Base-by-base conservation (phyloP, 495 filamentous ascomycete species). In the Podospora anserina region DNA sequence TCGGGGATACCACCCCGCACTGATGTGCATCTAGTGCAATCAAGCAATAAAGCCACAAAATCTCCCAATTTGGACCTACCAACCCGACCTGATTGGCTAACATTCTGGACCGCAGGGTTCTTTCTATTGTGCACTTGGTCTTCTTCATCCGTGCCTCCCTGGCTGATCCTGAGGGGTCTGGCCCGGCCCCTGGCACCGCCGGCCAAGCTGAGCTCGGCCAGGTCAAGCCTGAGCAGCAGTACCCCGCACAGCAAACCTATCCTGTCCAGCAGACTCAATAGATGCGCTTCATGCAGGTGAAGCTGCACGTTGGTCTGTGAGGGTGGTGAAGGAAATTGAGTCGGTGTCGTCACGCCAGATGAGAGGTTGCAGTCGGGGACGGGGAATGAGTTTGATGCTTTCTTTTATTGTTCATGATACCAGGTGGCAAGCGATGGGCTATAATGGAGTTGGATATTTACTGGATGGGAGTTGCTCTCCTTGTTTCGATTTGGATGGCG, bases 121-220 rank as follows among this genome's bases (percentile, higher is more conserved):
- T 82, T 2, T 59, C 72, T 39, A 77, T 81, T 30, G 64, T 79
- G 34, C 74, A 77, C 70, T 39, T 82, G 27, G 69, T 74, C 58
- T 76, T 79, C 69, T 82, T 79, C 70, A 74, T 78, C 68, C 72
- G 65, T 61, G 71, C 74, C 57, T 75, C 72, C 64, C 16, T 80
- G 18, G 39, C 55, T 27, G 73, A 77, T 59, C 32, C 23, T 19
- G 32, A 67, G 18, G 66, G 64, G 27, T 49, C 39, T 49, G 39
- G 39, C 39, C 39, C 39, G 9, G 28, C 54, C 30, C 32, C 18
- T 61, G 39, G 39, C 39, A 49, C 39, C 2, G 39, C 27, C 59
- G 32, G 65, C 65, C 71, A 78, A 62, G 75, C 74, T 27, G 75
- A 79, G 69, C 72, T 77, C 26, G 78, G 76, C 69, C 64, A 77